Evolutionary conservation across 176 grass and related monocot species (phyloP), one percentile per base, ranked within the genome.

Genomic region (Puya raimondii): DNA sequence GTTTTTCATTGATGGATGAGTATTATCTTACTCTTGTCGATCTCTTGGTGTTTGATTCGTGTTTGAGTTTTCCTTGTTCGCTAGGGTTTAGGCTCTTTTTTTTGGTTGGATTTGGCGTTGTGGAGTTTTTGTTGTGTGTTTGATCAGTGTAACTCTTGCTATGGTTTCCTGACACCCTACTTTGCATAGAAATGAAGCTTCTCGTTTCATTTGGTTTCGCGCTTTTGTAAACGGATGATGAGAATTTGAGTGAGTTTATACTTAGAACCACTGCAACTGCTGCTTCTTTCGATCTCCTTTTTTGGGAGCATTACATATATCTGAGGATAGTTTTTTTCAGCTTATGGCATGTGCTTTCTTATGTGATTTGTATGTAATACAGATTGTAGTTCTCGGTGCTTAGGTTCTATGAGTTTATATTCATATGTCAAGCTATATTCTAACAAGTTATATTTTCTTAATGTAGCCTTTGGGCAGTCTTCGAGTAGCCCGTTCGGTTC

Each of bases 401-500:
- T 48, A 67, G 2, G 10, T 42, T 47, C 6, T 49, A 2, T 10
- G 11, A 49, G 12, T 6, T 67, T 48, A 49, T 2, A 47, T 67
- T 67, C 8, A 12, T 67, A 67, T 61, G 17, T 61, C 56, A 22
- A 18, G 14, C 56, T 59, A 59, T 59, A 16, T 22, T 18, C 4
- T 61, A 61, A 61, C 21, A 61, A 61, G 17, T 61, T 9, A 10
- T 61, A 20, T 61, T 61, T 61, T 4, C 17, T 42, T 42, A 22
- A 61, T 61, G 56, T 10, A 61, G 56, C 56, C 16, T 96, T 91
- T 15, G 87, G 84, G 2, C 91, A 96, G 71, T 61, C 80, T 47
- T 77, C 87, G 3, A 87, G 51, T 65, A 87, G 64, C 65, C 81
- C 78, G 1, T 96, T 88, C n/a, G 88, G 88, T 22, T 17, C 80